phyloP scores from a whole-genome alignment of 129 eudicot genomes.

The Chrysanthemum makinoi region DNA sequence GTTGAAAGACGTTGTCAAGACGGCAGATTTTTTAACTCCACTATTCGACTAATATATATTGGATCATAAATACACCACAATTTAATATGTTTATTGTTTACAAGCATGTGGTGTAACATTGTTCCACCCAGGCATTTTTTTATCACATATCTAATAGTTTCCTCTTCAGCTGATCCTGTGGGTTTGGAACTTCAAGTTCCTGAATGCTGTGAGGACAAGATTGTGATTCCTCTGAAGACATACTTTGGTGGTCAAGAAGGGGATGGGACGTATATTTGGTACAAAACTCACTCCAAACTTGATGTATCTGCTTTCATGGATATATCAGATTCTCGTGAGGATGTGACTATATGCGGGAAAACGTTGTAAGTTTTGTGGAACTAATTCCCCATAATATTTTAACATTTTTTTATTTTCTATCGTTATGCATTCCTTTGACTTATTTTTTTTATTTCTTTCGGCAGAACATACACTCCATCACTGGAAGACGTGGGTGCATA shows the following conservation, averaged over 20 bases:
- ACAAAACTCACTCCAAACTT: conserved; percentile 54
- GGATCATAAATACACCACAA: conserved; percentile 6
- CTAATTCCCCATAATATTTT: conserved; percentile 5
- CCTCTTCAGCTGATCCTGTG: conserved; percentile 60
- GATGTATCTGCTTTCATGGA: conserved; percentile 43
- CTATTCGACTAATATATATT: background rate
- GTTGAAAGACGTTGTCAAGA: background rate
- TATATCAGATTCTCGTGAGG: conserved; percentile 47
- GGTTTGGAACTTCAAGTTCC: conserved; percentile 77
- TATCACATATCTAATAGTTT: conserved; percentile 12
- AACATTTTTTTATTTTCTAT: background rate
- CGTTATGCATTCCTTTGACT: background rate
- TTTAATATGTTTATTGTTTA: conserved; percentile 1
- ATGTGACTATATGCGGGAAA: conserved; percentile 48
- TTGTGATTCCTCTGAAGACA: conserved; percentile 59
- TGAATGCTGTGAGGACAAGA: conserved; percentile 71
- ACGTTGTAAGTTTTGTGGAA: conserved; percentile 56
- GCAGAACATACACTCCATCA: conserved; percentile 82
- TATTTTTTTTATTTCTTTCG: conserved; percentile 9
- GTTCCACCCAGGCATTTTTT: background rate
- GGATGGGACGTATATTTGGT: conserved; percentile 73
- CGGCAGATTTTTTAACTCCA: background rate
- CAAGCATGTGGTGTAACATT: no score
- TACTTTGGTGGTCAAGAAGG: conserved; percentile 98
- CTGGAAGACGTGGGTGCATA: conserved; percentile 84